phyloP scores from a whole-genome alignment of 345 rosid species.

The Gossypium thurberi region DNA sequence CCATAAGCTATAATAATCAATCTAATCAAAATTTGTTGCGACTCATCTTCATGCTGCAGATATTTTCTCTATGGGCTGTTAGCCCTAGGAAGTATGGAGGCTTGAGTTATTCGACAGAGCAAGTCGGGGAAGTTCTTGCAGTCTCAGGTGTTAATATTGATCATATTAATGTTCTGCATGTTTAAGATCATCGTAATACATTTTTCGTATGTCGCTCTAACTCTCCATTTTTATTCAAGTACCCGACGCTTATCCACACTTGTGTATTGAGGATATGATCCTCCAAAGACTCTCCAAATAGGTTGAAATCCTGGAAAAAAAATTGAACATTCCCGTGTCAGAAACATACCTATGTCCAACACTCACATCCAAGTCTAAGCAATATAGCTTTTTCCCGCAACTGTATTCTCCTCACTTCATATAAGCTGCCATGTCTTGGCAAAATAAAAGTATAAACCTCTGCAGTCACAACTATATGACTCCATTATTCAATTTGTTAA shows the following conservation, averaged over 20 bases:
- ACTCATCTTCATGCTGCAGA: constrained; percentile 26
- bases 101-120: constrained; percentile 50
- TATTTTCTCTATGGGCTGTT: constrained; percentile 86
- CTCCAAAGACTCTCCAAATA: too few relatives aligned
- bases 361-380: too few relatives aligned
- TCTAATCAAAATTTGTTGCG: neutral
- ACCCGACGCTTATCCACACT: too few relatives aligned
- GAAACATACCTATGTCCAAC: too few relatives aligned
- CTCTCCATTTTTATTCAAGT: too few relatives aligned
- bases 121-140: constrained; percentile 75
- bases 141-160: constrained; percentile 45
- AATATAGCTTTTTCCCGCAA: neutral
- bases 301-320: too few relatives aligned
- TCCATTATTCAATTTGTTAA: neutral
- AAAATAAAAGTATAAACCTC: neutral
- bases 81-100: constrained; percentile 73
- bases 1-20: neutral
- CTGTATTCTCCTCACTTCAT: neutral
- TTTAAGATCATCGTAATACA: neutral
- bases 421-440: neutral
- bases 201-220: too few relatives aligned
- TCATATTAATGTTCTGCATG: neutral
- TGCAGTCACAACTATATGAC: neutral
- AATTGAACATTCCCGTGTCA: too few relatives aligned
- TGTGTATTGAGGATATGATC: too few relatives aligned